A percentile compares a stretch with the other conserved stretches of the same genome.
Conservation (phyloP, 768 basidiomycete genomes). For the Scleroderma bovista region DNA sequence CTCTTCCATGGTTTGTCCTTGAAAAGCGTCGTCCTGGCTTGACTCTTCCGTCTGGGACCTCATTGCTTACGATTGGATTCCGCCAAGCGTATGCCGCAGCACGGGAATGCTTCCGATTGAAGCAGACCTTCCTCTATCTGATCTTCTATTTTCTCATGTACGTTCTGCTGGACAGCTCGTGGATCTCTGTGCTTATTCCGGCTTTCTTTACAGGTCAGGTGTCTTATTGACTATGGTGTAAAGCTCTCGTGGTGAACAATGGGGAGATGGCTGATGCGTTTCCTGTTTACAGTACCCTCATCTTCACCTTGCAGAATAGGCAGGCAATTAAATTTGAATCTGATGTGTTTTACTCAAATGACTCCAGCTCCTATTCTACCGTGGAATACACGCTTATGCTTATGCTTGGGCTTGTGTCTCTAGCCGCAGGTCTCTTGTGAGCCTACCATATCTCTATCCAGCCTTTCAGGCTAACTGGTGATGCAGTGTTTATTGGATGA, state of each 20-base stretch:
- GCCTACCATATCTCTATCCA: slow-evolving; percentile 21
- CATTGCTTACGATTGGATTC: slow-evolving; percentile 58
- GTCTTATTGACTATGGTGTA: slow-evolving; percentile 73
- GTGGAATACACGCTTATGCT: slow-evolving; percentile 62
- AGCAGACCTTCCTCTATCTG: slow-evolving; percentile 70
- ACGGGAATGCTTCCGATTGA: slow-evolving; percentile 58
- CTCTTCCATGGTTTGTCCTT: slow-evolving; percentile 67
- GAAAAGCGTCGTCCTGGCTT: slow-evolving; percentile 69
- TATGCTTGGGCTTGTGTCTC: slow-evolving; percentile 59
- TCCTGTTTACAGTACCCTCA: not conserved
- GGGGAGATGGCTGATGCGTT: not conserved
- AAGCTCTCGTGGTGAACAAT: slow-evolving; percentile 12
- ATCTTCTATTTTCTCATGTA: slow-evolving; percentile 75
- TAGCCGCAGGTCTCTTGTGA: slow-evolving; percentile 66
- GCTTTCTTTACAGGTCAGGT: slow-evolving; percentile 49
- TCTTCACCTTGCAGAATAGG: not conserved
- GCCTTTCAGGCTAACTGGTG: no score
- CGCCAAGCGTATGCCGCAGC: slow-evolving; percentile 60
- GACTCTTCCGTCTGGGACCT: slow-evolving; percentile 49
- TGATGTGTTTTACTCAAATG: not conserved
- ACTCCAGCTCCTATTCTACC: slow-evolving; percentile 58
- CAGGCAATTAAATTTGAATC: not conserved
- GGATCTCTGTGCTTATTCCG: not conserved
- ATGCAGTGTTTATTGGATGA: slow-evolving; percentile 62
- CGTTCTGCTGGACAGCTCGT: slow-evolving; percentile 16